A percentile compares a stretch with the other conserved stretches of the same genome.
Conservation (phyloP, 2,329 filamentous ascomycete genomes). For the Tolypocladium nubicola region DNA sequence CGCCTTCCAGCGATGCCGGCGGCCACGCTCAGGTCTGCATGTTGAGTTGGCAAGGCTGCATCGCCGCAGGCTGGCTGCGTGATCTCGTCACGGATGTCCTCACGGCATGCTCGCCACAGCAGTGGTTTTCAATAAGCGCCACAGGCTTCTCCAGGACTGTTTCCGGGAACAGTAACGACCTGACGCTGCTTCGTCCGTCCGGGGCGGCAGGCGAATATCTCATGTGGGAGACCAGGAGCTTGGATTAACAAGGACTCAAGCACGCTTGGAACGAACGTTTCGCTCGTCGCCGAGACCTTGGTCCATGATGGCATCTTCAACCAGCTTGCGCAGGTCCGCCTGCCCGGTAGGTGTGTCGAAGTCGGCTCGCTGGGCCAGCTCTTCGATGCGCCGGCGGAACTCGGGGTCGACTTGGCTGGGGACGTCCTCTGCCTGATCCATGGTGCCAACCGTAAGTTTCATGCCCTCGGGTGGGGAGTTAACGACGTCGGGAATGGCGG, state of each 20-base stretch:
- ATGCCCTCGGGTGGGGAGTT: constrained; percentile 66
- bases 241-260: constrained; percentile 30
- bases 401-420: constrained; percentile 64
- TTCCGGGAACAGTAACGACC: constrained; percentile 34
- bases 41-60: constrained; percentile 49
- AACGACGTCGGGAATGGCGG: constrained; percentile 26
- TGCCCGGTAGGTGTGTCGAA: constrained; percentile 77
- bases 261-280: constrained; percentile 52
- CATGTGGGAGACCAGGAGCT: constrained; percentile 46
- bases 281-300: constrained; percentile 53
- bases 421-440: constrained; percentile 51
- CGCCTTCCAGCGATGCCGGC: constrained; percentile 30
- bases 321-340: constrained; percentile 62
- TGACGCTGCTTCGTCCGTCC: constrained; percentile 42
- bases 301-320: constrained; percentile 68
- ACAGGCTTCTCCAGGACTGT: constrained; percentile 38
- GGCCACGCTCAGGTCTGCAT: constrained; percentile 29
- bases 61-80: constrained; percentile 42
- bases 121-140: constrained; percentile 46
- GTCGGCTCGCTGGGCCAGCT: constrained; percentile 73
- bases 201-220: constrained; percentile 41
- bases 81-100: constrained; percentile 35
- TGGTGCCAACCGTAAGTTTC: constrained; percentile 65
- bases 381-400: constrained; percentile 77
- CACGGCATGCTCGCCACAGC: constrained; percentile 26